These are phyloP conservation scores for Boletus sp. DNA, from an alignment of 768 basidiomycete species.

Conservation along the genomic window DNA sequence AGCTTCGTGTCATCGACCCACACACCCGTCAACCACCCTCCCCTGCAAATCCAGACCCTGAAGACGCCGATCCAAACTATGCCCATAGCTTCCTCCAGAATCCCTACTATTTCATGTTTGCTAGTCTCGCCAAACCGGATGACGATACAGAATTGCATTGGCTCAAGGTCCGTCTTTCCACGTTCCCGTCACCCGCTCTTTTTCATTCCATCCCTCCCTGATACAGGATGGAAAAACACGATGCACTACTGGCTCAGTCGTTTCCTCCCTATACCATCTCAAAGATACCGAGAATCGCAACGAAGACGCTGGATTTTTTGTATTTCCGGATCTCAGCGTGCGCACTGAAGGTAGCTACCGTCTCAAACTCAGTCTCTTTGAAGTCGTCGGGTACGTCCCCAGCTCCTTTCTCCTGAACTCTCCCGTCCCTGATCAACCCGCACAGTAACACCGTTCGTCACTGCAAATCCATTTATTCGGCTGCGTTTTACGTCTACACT, in stretches of 20 bases:
- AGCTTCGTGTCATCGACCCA: constrained; percentile 82
- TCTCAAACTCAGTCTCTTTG: constrained; percentile 72
- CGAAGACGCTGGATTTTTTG: constrained; percentile 87
- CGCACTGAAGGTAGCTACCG: constrained; percentile 87
- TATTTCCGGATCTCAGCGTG: constrained; percentile 92
- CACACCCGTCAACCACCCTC: constrained; percentile 32
- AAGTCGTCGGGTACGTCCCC: constrained; percentile 80
- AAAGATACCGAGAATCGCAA: constrained; percentile 66
- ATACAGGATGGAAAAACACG: constrained; percentile 83
- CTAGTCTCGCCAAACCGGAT: constrained; percentile 83
- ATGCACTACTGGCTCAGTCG: constrained; percentile 88
- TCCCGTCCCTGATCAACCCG: constrained; percentile 1
- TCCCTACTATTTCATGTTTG: constrained; percentile 96
- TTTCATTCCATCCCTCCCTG: background rate
- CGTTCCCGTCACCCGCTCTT: background rate
- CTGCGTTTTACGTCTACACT: constrained; percentile 91
- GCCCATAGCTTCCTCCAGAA: constrained; percentile 74
- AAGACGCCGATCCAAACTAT: constrained; percentile 38
- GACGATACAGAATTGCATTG: constrained; percentile 88
- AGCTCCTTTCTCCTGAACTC: background rate
- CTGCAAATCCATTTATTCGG: constrained; percentile 86
- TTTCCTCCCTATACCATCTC: constrained; percentile 86
- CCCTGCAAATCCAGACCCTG: constrained; percentile 29
- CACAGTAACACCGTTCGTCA: constrained; percentile 79
- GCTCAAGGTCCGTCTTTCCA: constrained; percentile 52